Evolutionary conservation across 208 protist genomes (phyloP).

Genomic region (Perkinsela sp.): DNA sequence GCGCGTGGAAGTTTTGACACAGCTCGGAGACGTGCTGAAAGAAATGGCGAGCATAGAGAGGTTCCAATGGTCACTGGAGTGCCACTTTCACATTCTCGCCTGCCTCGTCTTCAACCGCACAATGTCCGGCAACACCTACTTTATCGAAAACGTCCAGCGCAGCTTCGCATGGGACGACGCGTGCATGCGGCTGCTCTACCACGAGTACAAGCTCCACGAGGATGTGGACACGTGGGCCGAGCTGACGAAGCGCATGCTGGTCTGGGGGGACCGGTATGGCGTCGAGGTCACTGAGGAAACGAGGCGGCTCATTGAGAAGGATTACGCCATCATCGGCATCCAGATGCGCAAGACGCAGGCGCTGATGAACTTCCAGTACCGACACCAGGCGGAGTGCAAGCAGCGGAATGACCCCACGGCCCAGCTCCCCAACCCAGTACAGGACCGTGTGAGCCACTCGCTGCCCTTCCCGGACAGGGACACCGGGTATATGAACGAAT

Average conservation of each 20-base stretch:
- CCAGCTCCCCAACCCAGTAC: constrained; percentile 56
- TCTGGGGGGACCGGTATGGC: constrained; percentile 56
- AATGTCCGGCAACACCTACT: constrained; percentile 59
- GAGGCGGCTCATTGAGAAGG: constrained; percentile 50
- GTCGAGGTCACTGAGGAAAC: constrained; percentile 32
- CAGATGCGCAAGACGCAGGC: constrained; percentile 58
- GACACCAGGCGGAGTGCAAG: constrained; percentile 43
- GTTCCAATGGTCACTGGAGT: constrained; percentile 43
- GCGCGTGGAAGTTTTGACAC: constrained; percentile 7
- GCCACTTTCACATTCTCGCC: constrained; percentile 42
- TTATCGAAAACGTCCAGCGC: constrained; percentile 55
- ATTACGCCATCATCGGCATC: constrained; percentile 49
- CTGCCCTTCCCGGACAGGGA: constrained; percentile 60
- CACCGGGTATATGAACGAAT: constrained; percentile 58
- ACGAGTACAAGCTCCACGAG: constrained; percentile 51
- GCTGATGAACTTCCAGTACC: constrained; percentile 60
- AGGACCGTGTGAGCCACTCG: constrained; percentile 52
- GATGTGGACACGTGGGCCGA: constrained; percentile 42
- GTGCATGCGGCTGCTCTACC: constrained; percentile 48
- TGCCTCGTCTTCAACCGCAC: constrained; percentile 43
- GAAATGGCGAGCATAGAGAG: constrained; percentile 35
- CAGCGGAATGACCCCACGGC: constrained; percentile 24
- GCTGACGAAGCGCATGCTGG: constrained; percentile 54
- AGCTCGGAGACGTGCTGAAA: constrained; percentile 11
- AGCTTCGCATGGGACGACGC: constrained; percentile 34